phyloP scores from a whole-genome alignment of 495 filamentous ascomycete genomes.

The Friedmanniomyces endolithicus region DNA sequence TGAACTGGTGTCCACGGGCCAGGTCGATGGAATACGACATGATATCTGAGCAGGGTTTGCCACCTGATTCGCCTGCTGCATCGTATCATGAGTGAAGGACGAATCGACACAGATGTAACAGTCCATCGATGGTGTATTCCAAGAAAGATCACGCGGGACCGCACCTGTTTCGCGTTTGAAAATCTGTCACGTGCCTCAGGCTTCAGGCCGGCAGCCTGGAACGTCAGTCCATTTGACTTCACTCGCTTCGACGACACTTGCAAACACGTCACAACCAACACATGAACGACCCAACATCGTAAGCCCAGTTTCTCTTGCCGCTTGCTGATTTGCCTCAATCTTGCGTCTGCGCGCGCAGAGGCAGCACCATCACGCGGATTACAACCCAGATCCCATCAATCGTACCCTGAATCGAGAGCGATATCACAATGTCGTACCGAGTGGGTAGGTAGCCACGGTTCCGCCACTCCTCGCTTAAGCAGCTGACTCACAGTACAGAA shows the following conservation, averaged over 20 bases:
- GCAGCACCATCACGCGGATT: neutral
- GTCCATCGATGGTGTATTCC: neutral
- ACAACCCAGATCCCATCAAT: too few relatives aligned
- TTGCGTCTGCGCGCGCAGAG: neutral
- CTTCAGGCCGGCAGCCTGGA: too few relatives aligned
- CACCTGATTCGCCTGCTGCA: neutral
- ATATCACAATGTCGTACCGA: slow-evolving; percentile 15
- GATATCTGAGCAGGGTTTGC: neutral
- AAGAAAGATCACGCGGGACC: neutral
- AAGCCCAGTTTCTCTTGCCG: too few relatives aligned
- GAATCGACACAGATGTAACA: neutral
- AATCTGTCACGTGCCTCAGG: too few relatives aligned
- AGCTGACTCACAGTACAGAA: slow-evolving; percentile 36
- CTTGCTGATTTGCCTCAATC: neutral
- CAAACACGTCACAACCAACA: neutral
- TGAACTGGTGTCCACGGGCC: neutral
- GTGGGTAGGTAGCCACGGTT: slow-evolving; percentile 14
- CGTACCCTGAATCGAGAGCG: too few relatives aligned
- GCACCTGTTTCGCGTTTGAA: too few relatives aligned
- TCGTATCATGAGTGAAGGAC: neutral
- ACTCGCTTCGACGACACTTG: neutral
- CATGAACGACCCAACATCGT: too few relatives aligned
- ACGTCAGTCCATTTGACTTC: too few relatives aligned
- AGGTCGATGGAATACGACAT: neutral
- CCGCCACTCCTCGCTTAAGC: neutral